Base-by-base conservation (phyloP, 202 grass and related monocot species). In the Zizania palustris region DNA sequence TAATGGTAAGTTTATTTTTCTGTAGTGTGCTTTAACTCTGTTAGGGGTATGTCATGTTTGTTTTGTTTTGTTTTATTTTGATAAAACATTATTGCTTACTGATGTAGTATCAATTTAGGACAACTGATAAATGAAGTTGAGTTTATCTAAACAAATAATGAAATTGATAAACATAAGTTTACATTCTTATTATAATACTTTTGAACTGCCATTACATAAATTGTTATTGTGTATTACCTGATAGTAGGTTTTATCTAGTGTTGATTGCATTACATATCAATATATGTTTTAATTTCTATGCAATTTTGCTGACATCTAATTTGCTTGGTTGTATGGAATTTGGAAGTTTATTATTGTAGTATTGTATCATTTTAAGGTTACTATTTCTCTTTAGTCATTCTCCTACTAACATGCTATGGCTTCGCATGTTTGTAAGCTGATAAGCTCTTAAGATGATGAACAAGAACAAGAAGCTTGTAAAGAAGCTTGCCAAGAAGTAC, bases 361-460 rank as follows among this genome's bases (percentile, higher is more conserved):
- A 11, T 0, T 41, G 0, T 18, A 11, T 3, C 7, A 20, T 64
- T 45, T 18, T 45, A 37, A 10, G 28, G n/a, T 0, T n/a, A 53
- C 11, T 69, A 19, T 60, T 45, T 53, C 1, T 10, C 36, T 1
- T 2, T 18, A 5, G 35, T 21, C 1, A 1, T 41, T 11, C 22
- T 14, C 15, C 39, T 73, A 7, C 15, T 60, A 34, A 16, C 39
- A n/a, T 42, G 22, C 41, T 45, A 1, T 11, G 3, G 18, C 4
- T 1, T 74, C 7, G 4, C 7, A 21, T 22, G 1, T 87, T 13
- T 45, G 2, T 63, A 97, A 90, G 93, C 93, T 69, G 90, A 93
- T 86, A 97, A 93, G 62, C 60, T 1, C 83, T 97, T 39, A 97
- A 97, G 69, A 97, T 93, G 60, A 97, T 97, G 93, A 97, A 93